Base-by-base conservation (phyloP, 2,329 filamentous ascomycete species). In the Ophiognomonia clavigignenti-juglandacearum region DNA sequence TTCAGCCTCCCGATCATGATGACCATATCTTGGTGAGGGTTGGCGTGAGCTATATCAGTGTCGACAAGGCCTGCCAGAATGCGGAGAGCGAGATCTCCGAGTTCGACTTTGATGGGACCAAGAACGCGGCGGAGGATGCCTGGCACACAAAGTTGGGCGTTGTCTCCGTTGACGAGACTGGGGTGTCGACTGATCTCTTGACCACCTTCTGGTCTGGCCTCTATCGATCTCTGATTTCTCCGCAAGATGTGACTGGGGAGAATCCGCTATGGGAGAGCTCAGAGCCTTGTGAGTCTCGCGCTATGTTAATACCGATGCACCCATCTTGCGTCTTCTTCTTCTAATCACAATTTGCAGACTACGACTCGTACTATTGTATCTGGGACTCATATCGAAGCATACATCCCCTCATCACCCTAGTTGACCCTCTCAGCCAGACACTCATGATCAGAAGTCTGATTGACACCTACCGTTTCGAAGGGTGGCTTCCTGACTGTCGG, bases 161-260 rank as follows among this genome's bases (percentile, higher is more conserved):
- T 1, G 69, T 89, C 16, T 65, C 69, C 9, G 35, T 54, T 14
- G 50, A 54, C 9, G 38, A 43, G 6, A 39, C 46, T 6, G 52
- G 50, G 11, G 50, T 54, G 18, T 47, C 48, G 14, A 34, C 34
- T 19, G 43, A 40, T 4, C 47, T 50, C 13, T 26, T 52, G 27
- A 50, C 20, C 9, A 43, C 44, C 2, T 52, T 52, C 27, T 50
- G 50, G 50, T 86, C 82, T 37, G 84, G 83, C 1, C 66, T 80
- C 3, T 89, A 88, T 56, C 71, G 85, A 18, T 72, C 78, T 4
- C 74, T 88, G 72, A 78, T 88, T 42, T 84, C 80, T 36, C 85
- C 85, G 7, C 84, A 88, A 59, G 85, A 88, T 57, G 87, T 88
- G 58, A 88, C 85, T 0, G 80, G 80, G 0, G 83, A 87, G 58